Evolutionary conservation across 2,329 filamentous ascomycete genomes (phyloP).

Genomic region (Allantophomopsis cytisporea): DNA sequence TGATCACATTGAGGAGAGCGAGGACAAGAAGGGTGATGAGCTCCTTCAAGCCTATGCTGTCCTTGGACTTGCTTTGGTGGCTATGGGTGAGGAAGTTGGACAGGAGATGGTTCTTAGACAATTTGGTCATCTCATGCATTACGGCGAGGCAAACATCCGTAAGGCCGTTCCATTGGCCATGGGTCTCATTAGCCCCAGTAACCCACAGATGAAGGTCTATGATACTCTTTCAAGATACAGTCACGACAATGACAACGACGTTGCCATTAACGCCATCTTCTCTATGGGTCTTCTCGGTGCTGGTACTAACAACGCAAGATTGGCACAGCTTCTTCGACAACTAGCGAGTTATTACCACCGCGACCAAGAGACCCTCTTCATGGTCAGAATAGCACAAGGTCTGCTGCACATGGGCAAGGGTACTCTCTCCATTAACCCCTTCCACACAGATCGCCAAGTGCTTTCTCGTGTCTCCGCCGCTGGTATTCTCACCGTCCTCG

Average conservation of each 20-base stretch:
- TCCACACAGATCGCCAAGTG: constrained; percentile 96
- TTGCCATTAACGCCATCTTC: constrained; percentile 97
- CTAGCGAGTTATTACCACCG: constrained; percentile 97
- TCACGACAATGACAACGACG: constrained; percentile 97
- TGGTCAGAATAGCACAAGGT: constrained; percentile 97
- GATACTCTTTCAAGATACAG: constrained; percentile 95
- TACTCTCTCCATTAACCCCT: constrained; percentile 90
- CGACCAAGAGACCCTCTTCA: constrained; percentile 91
- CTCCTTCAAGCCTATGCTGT: constrained; percentile 93
- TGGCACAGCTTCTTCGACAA: constrained; percentile 88
- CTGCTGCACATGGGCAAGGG: constrained; percentile 99
- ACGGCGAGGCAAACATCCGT: constrained; percentile 92
- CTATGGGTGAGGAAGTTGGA: constrained; percentile 96
- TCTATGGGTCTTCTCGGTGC: constrained; percentile 96
- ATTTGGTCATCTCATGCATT: constrained; percentile 98
- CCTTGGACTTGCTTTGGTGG: constrained; percentile 81
- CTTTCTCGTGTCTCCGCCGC: constrained; percentile 84
- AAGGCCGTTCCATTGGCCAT: constrained; percentile 92
- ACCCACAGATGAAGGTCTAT: constrained; percentile 99
- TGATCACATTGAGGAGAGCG: constrained; percentile 87
- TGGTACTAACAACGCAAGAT: constrained; percentile 92
- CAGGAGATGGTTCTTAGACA: constrained; percentile 98
- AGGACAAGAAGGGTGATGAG: constrained; percentile 92
- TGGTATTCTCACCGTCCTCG: constrained; percentile 76
- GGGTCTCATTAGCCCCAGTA: constrained; percentile 92